Evolutionary conservation across 139 green algal genomes (phyloP), one percentile per base, ranked within the genome.

Genomic region (Mesostigma viride): DNA sequence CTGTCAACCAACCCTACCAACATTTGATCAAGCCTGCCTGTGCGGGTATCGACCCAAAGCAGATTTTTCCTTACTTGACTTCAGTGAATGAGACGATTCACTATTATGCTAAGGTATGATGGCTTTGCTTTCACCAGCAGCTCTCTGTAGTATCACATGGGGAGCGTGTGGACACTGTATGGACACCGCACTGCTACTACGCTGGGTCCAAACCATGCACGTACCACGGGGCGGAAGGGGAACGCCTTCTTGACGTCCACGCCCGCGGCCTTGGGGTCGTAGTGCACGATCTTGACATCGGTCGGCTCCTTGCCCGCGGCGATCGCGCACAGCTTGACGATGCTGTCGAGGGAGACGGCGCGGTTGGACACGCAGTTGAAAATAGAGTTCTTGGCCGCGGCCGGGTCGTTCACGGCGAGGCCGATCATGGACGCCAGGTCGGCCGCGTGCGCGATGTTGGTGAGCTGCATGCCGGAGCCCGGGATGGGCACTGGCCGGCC

Each of bases 181-280:
- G n/a, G n/a, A n/a, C n/a, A n/a, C n/a, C n/a, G n/a, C n/a, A n/a
- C n/a, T n/a, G n/a, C n/a, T n/a, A n/a, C 14, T 53, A 14, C 40
- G 40, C 40, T 53, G 40, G 40, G 14, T 14, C 14, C 40, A 53
- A 17, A 53, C 40, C 14, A 53, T 24, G 40, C 40, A 53, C 40
- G 40, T 53, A 77, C 71, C 66, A 67, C 44, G 56, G 67, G 65
- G 3, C 79, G 48, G 65, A 85, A 85, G 6, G 76, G 79, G 59
- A 85, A 85, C 8, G 73, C 77, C 64, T 85, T 85, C 69, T 83
- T 85, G 28, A 51, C 79, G 45, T 84, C 78, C 1, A 84, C 75
- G 47, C 70, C 78, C 14, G 65, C 72, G 28, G 58, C 68, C 35
- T 74, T 61, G 26, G 73, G 77, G 48, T 85, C 71, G 61, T 85